Base-by-base conservation (phyloP, 2,329 filamentous ascomycete genomes). In the Chrysosporium keratinophilum region DNA sequence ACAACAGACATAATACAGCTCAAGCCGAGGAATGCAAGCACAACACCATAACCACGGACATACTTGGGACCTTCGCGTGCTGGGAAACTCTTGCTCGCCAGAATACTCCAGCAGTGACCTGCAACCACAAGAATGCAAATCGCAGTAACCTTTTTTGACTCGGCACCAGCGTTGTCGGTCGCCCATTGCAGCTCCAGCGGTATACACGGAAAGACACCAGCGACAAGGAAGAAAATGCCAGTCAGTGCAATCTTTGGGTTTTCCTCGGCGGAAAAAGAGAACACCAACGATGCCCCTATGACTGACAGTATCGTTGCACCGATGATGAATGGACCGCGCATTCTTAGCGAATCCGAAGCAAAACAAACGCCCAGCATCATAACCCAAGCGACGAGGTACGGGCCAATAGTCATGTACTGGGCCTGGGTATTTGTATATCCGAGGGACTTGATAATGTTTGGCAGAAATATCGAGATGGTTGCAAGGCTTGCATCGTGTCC, bases 381-480 rank as follows among this genome's bases (percentile, higher is more conserved):
- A 4, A 80, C 78, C 51, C 84, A 81, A 12, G 86, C 84, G 0
- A 80, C 77, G 63, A 85, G 77, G 64, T 79, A 78, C 57, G 82
- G 77, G 2, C 78, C 75, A 23, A 78, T 71, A 0, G 72, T 71
- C 64, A 74, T 67, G 10, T 80, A 61, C 71, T 80, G 57, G 63
- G 78, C 69, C 11, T 61, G 62, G 14, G 76, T 77, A 5, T 74
- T 73, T 0, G 72, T 72, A 62, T 82, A 84, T 2, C 81, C 79
- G 1, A 84, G 68, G 33, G 76, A 74, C 12, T 50, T 64, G 52
- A 74, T 63, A 50, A 74, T 74, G 7, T 69, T 73, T 1, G 70
- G 71, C 5, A 70, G 63, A 59, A 69, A 74, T 52, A 74, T 65
- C 7, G 65, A 65, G 19, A 68, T 64, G 12, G 50, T 55, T 69